Conservation (phyloP, 2,329 filamentous ascomycete genomes). For the Ascochyta lentis region DNA sequence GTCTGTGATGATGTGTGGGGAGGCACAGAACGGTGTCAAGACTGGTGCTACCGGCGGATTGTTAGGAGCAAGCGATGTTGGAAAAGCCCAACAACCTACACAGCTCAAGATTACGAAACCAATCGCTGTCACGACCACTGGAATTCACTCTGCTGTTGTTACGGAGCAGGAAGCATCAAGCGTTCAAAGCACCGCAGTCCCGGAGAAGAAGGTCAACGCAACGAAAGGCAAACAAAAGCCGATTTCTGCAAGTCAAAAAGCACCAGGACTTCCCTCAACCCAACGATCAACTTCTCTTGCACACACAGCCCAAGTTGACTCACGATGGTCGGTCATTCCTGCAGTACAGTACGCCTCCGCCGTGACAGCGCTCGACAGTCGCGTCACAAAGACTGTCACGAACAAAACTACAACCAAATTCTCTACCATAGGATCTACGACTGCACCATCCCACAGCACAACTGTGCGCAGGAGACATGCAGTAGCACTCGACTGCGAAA, state of each 20-base stretch:
- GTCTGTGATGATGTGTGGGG: too few relatives aligned
- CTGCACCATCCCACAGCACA: not conserved
- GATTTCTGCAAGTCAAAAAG: not conserved
- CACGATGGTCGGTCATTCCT: not conserved
- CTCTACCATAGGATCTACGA: not conserved
- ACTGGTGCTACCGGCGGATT: not conserved
- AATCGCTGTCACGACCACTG: too few relatives aligned
- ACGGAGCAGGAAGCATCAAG: not conserved
- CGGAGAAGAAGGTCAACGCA: not conserved
- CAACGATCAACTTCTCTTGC: not conserved
- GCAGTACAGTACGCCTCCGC: not conserved
- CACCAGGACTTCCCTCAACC: not conserved
- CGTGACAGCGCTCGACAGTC: not conserved
- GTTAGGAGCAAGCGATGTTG: too few relatives aligned
- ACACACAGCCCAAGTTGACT: not conserved
- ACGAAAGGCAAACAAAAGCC: not conserved
- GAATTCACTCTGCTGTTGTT: too few relatives aligned
- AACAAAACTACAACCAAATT: not conserved
- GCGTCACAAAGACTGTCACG: not conserved
- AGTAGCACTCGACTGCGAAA: constrained; percentile 15
- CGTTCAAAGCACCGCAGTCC: not conserved
- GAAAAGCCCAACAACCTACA: too few relatives aligned
- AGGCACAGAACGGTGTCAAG: not conserved
- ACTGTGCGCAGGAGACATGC: not conserved
- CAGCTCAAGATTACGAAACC: too few relatives aligned